Base-by-base conservation (phyloP, 2,329 filamentous ascomycete species). In the Lizonia empirigonia region DNA sequence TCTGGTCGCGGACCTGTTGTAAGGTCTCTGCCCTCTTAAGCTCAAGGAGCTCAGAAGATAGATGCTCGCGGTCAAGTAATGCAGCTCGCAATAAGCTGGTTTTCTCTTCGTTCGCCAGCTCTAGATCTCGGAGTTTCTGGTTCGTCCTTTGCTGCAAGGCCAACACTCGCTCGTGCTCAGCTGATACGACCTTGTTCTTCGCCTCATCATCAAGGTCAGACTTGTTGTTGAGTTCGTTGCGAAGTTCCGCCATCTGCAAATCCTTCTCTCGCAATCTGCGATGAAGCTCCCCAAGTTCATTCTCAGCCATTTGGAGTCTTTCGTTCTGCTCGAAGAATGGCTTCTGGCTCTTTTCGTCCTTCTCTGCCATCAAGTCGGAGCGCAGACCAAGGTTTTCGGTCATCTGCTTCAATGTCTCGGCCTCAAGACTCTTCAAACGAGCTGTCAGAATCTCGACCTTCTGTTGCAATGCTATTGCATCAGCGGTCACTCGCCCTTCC, bases 321-420 rank as follows among this genome's bases (percentile, higher is more conserved):
- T 72, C 62, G n/a, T 68, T 73, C 37, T 74, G 71, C 40, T 74
- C 68, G 6, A 74, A 59, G 44, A 74, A 74, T 0, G 71, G 71
- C 58, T 69, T 69, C 46, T 73, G 64, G 32, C 59, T 70, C 16
- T 68, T 63, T 33, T 73, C 69, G 37, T 74, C 67, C 45, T 68
- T 68, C 38, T 62, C 63, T 8, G 64, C 58, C 63, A 72, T 70
- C 44, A 75, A 63, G 20, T 75, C 70, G 4, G 72, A 70, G 33
- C 69, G 64, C 16, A 74, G 48, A 1, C 71, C 72, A 8, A 74
- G 47, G 42, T 74, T 74, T 45, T 77, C 74, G 39, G 74, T 71
- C 62, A 74, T 71, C 22, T 74, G 69, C 55, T 76, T 73, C 23
- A 77, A 66, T 19, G 73, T 76, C 45, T 76, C 71, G 13, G 64